Percentiles rank a stretch among this genome's conserved stretches.
phyloP scores from a whole-genome alignment of 306 rosid species.

The Biancaea sappan region DNA sequence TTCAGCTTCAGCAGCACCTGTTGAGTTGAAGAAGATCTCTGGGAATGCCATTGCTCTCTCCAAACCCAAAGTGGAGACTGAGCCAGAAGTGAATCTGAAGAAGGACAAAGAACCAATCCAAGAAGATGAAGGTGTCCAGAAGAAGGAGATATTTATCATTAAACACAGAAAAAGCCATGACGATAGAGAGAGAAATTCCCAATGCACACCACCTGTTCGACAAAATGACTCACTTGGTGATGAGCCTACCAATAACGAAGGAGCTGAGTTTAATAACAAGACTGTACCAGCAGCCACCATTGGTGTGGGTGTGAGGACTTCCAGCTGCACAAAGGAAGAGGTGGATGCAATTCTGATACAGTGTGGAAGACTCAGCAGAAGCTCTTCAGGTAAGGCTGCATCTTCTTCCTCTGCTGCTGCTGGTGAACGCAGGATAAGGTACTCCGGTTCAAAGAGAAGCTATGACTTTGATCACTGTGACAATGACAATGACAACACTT shows the following conservation, averaged over 20 bases:
- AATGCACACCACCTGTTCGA: conserved; percentile 36
- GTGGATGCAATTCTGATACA: conserved; percentile 93
- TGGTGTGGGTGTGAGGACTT: conserved; percentile 65
- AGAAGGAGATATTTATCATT: conserved; percentile 77
- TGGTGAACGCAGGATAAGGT: conserved; percentile 57
- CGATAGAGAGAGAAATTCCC: conserved; percentile 54
- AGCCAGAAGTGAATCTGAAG: conserved; percentile 35
- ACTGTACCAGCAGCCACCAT: conserved; percentile 32
- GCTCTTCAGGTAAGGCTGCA: conserved; percentile 81
- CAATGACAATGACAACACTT: conserved; percentile 49
- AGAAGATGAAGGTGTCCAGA: conserved; percentile 37
- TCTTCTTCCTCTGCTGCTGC: conserved; percentile 56
- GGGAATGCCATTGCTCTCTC: conserved; percentile 16
- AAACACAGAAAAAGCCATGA: conserved; percentile 90
- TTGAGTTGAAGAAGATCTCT: conserved; percentile 26
- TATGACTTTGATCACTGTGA: conserved; percentile 76
- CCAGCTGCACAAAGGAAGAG: conserved; percentile 91
- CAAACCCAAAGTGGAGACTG: conserved; percentile 28
- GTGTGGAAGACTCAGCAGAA: conserved; percentile 91
- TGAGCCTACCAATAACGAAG: neutral
- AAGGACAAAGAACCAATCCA: conserved; percentile 30
- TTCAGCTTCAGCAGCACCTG: conserved; percentile 35
- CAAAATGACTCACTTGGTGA: conserved; percentile 25
- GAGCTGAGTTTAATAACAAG: conserved; percentile 10
- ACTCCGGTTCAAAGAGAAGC: conserved; percentile 96